These are phyloP conservation scores for Quercus robur DNA, from an alignment of 306 rosid genomes.

Conservation along the genomic window DNA sequence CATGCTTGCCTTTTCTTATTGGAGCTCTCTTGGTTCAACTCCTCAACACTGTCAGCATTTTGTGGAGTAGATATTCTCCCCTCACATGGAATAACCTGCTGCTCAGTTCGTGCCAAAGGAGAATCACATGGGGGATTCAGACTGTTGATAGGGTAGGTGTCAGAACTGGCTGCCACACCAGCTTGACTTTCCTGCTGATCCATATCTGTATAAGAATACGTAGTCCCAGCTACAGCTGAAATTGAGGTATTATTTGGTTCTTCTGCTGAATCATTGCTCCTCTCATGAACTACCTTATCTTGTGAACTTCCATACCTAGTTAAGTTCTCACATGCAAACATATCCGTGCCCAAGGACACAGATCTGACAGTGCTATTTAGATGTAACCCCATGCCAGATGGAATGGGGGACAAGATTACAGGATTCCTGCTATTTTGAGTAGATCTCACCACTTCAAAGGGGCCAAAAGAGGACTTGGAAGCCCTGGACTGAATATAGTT, in stretches of 20 bases:
- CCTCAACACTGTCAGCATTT: neutral
- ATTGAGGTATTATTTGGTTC: neutral
- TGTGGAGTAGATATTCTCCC: conserved; percentile 1
- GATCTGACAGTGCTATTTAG: conserved; percentile 12
- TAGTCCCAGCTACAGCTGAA: neutral
- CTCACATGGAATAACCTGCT: conserved; percentile 4
- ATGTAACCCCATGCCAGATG: conserved; percentile 10
- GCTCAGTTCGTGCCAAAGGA: neutral
- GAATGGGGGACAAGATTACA: neutral
- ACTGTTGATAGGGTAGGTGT: neutral
- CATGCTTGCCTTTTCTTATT: conserved; percentile 15
- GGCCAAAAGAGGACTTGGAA: neutral
- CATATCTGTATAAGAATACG: neutral
- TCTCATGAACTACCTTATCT: neutral
- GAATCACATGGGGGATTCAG: neutral
- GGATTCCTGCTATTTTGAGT: conserved; percentile 1
- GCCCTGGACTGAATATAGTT: neutral
- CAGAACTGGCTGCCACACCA: neutral
- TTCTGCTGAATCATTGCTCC: neutral
- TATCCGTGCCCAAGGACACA: neutral
- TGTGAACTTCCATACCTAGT: neutral
- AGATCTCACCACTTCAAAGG: neutral
- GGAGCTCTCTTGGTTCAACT: conserved; percentile 7
- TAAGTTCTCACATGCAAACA: neutral
- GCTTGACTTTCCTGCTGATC: conserved; percentile 11